Evolutionary conservation across 2,329 filamentous ascomycete species (phyloP), one percentile per base, ranked within the genome.

Genomic region (Pezicula neosporulosa): DNA sequence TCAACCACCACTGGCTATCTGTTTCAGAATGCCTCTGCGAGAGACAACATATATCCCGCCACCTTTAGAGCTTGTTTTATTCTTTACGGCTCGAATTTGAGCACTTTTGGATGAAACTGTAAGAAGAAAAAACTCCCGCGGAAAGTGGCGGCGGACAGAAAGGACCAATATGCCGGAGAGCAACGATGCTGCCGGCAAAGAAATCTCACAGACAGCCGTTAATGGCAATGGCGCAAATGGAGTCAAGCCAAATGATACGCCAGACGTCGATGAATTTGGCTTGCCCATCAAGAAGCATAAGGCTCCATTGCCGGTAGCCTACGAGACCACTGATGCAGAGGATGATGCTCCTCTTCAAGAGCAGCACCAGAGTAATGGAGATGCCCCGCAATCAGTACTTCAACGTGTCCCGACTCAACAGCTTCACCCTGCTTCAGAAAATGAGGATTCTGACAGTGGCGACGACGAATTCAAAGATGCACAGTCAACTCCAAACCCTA

Each of bases 261-360:
- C 41, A 28, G 81, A 86, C 62, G 70, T 83, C 53, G 86, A 90
- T 66, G 86, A 90, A 58, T 90, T 89, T 66, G 86, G 86, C 47
- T 71, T 90, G 56, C 85, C 85, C 16, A 77, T 86, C 55, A 76
- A 74, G 65, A 80, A 75, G 60, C 76, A 67, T 61, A 61, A 67
- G 61, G 69, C 65, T 49, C 67, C 70, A 18, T 47, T 53, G 39
- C 49, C 56, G 33, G 51, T 58, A 56, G 52, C 37, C 19, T 35
- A 52, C 24, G 48, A 45, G 24, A n/a, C 52, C 44, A 41, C 46
- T n/a, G 54, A 59, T 35, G 50, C 33, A 36, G 54, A 47, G 44
- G 57, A 63, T 46, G 44, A 50, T 7, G 50, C 38, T 38, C 33
- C 42, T 27, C 4, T 28, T 24, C 35, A 33, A 19, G 45, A 51